A percentile compares a stretch with the other conserved stretches of the same genome.
phyloP scores from a whole-genome alignment of 1,139 yeast species.

The Hemisphaericaspora xylanilytica region DNA sequence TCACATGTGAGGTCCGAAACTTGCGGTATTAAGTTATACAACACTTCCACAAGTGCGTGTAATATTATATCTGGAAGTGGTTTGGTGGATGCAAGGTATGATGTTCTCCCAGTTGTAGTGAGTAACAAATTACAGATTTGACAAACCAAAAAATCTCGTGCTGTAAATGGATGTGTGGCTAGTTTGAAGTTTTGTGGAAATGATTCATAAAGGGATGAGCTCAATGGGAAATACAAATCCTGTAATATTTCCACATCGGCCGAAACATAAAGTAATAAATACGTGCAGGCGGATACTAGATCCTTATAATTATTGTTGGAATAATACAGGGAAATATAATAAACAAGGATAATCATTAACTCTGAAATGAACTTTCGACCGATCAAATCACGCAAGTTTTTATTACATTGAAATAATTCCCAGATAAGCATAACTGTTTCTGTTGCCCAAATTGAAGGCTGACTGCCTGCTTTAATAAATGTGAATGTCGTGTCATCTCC shows the following conservation, averaged over 20 bases:
- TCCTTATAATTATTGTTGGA: slow-evolving; percentile 31
- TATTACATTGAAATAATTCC: slow-evolving; percentile 77
- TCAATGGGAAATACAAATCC: slow-evolving; percentile 39
- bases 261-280: slow-evolving; percentile 59
- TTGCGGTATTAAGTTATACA: slow-evolving; percentile 59
- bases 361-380: slow-evolving; percentile 52
- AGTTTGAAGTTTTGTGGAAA: slow-evolving; percentile 50
- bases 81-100: slow-evolving; percentile 4
- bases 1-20: slow-evolving; percentile 21
- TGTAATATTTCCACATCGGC: slow-evolving; percentile 44
- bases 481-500: slow-evolving; percentile 15
- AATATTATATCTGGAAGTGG: slow-evolving; percentile 11
- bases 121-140: slow-evolving; percentile 41
- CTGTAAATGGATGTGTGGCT: slow-evolving; percentile 41
- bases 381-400: slow-evolving; percentile 46
- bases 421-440: slow-evolving; percentile 66
- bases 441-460: slow-evolving; percentile 49
- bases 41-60: slow-evolving; percentile 48
- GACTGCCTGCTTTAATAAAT: slow-evolving; percentile 17
- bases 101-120: slow-evolving; percentile 2
- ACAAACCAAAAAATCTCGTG: slow-evolving; percentile 59
- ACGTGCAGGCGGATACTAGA: slow-evolving; percentile 57
- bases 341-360: slow-evolving; percentile 52
- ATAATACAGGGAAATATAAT: slow-evolving; percentile 52
- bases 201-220: slow-evolving; percentile 36